Conservation (phyloP, 2,329 filamentous ascomycete species). For the Alternaria conjuncta region DNA sequence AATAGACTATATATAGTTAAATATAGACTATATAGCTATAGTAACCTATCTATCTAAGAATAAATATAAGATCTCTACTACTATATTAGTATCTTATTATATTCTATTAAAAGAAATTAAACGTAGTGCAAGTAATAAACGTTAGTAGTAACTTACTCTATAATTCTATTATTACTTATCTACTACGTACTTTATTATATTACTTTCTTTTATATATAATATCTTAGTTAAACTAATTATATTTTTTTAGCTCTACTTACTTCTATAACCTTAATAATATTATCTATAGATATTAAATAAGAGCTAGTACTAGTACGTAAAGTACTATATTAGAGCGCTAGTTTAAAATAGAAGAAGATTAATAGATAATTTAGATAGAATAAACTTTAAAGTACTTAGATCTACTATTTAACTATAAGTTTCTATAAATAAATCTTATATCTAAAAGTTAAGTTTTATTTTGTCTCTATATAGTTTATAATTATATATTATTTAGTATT, state of each 20-base stretch:
- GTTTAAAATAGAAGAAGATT: background rate
- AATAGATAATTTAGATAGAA: background rate
- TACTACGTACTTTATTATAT: constrained; percentile 4
- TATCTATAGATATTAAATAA: constrained; percentile 1
- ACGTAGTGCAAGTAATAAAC: background rate
- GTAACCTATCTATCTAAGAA: background rate
- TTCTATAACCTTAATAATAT: background rate
- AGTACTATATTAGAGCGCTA: background rate
- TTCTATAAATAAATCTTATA: background rate
- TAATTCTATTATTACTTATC: background rate
- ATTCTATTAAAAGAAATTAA: background rate
- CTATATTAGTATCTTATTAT: background rate
- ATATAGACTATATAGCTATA: background rate
- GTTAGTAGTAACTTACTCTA: background rate
- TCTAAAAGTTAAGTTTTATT: background rate
- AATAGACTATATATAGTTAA: background rate
- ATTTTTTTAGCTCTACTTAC: constrained; percentile 1
- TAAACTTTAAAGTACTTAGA: background rate
- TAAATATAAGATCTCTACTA: background rate
- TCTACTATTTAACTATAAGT: background rate
- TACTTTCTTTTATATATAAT: background rate
- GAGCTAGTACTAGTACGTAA: background rate
- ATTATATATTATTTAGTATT: background rate
- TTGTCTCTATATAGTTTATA: background rate
- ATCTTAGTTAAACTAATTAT: background rate